Conservation (phyloP, 2,329 filamentous ascomycete genomes). For the Blastomyces percursus region DNA sequence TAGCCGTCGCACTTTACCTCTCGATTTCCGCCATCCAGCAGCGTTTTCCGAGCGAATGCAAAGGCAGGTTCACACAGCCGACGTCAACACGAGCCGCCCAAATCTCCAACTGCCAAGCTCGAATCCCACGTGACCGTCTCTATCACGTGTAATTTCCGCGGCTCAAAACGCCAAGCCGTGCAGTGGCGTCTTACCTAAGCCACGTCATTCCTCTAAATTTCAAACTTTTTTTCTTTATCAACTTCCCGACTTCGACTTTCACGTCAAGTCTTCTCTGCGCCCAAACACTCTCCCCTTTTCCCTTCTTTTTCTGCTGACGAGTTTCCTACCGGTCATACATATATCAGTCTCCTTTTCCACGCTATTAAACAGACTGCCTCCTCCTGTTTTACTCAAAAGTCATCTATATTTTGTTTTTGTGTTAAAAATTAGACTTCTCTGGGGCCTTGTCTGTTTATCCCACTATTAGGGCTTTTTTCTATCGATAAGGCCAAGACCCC, state of each 20-base stretch:
- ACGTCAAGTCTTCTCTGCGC: background rate
- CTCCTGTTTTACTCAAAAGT: constrained; percentile 6
- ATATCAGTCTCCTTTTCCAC: constrained; percentile 3
- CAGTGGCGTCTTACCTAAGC: background rate
- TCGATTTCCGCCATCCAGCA: background rate
- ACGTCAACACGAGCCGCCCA: background rate
- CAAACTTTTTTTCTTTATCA: background rate
- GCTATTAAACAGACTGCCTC: background rate
- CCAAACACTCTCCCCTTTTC: constrained; percentile 9
- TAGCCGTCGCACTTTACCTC: background rate
- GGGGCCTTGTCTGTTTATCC: constrained; percentile 5
- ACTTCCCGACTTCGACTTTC: background rate
- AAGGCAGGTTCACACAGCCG: background rate
- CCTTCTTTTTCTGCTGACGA: constrained; percentile 10
- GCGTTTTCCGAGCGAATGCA: background rate
- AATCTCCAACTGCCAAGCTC: no score
- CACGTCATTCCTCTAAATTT: constrained; percentile 2
- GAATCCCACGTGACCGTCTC: background rate
- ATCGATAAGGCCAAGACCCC: constrained; percentile 33
- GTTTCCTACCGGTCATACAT: constrained; percentile 7
- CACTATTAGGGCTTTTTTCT: constrained; percentile 20
- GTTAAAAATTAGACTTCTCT: constrained; percentile 6
- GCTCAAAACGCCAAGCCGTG: background rate
- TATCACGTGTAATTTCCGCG: constrained; percentile 14
- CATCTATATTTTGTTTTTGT: constrained; percentile 8